Evolutionary conservation across 257 asterid species (phyloP).

Genomic region (Salvia splendens): DNA sequence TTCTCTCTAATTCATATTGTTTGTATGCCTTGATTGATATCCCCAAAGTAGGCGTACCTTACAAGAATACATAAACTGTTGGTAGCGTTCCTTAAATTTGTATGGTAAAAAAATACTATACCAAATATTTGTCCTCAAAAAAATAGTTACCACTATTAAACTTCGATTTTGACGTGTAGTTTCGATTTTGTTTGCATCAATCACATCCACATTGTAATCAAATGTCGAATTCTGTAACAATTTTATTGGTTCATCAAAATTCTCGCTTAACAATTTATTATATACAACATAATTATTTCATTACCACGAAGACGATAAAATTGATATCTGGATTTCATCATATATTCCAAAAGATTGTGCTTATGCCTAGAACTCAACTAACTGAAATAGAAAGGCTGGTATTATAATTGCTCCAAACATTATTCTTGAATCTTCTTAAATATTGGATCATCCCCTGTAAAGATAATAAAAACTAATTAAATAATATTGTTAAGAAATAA

Average conservation of each 20-base stretch:
- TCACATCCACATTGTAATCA: background rate
- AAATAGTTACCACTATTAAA: background rate
- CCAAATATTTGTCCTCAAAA: background rate
- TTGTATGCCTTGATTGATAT: slow-evolving; percentile 8
- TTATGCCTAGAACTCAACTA: background rate
- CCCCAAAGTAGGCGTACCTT: slow-evolving; percentile 18
- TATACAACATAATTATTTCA: background rate
- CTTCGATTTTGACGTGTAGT: background rate
- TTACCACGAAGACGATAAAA: background rate
- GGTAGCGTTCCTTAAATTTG: slow-evolving; percentile 4
- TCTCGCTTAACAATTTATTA: background rate
- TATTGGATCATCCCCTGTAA: no score
- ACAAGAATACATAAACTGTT: background rate
- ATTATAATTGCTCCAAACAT: no score
- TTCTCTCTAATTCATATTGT: background rate
- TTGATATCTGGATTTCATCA: background rate
- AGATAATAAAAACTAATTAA: no score
- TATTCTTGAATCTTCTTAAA: no score
- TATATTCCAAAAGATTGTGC: background rate
- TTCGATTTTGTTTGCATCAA: background rate
- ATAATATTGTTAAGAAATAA: no score
- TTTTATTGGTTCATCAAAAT: slow-evolving; percentile 6
- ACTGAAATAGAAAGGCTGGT: no score
- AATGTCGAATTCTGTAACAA: background rate
- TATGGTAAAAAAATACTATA: background rate